Evolutionary conservation across 2,329 filamentous ascomycete genomes (phyloP).

Genomic region (Zymoseptoria brevis): DNA sequence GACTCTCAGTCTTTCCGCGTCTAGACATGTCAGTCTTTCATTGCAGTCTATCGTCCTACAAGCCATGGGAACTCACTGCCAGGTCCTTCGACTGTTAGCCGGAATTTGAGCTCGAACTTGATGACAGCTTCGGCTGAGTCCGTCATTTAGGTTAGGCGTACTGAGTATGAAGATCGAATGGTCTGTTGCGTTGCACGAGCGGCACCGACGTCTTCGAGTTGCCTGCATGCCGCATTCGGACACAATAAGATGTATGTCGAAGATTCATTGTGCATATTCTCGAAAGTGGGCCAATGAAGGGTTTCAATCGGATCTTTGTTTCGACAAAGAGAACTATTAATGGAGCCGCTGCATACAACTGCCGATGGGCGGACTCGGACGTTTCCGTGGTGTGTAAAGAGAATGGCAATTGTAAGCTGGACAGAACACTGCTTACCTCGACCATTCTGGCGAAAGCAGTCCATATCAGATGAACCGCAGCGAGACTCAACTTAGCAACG

Average conservation of each 20-base stretch:
- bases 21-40: neutral
- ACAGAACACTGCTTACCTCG: neutral
- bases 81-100: neutral
- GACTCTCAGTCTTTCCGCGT: neutral
- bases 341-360: neutral
- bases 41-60: neutral
- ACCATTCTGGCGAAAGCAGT: neutral
- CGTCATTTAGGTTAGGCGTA: neutral
- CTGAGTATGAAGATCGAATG: neutral
- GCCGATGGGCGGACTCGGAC: neutral
- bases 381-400: neutral
- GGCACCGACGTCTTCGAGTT: neutral
- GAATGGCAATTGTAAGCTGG: neutral
- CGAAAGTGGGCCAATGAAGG: neutral
- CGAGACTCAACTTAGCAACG: neutral
- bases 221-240: neutral
- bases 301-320: neutral
- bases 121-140: neutral
- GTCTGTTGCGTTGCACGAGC: neutral
- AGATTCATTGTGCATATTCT: neutral
- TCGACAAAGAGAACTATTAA: neutral
- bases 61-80: neutral
- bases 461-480: neutral
- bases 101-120: neutral
- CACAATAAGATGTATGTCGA: neutral